Percentiles rank a stretch among this genome's conserved stretches.
Conservation (phyloP, 192 early-diverging fungal genomes). For the Linnemannia elongata region DNA sequence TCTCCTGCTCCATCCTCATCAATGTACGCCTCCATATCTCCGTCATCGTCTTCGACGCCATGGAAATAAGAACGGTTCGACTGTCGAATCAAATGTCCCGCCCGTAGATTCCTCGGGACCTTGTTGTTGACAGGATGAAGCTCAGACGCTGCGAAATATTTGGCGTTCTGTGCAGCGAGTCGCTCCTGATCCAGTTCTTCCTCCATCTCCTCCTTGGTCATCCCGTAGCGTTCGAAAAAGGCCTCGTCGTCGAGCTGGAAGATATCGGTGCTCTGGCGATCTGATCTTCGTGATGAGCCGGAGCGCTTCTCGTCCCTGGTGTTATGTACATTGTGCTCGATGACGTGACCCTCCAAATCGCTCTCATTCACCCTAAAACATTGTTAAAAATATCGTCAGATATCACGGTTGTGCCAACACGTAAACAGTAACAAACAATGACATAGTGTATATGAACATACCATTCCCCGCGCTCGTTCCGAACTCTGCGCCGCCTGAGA, state of each 20-base stretch:
- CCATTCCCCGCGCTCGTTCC: constrained; percentile 75
- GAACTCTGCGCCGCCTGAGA: constrained; percentile 69
- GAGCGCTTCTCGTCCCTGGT: constrained; percentile 10
- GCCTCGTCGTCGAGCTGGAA: constrained; percentile 18
- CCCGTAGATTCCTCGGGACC: constrained; percentile 48
- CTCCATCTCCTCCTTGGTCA: constrained; percentile 54
- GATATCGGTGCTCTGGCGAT: constrained; percentile 21
- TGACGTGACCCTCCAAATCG: constrained; percentile 69
- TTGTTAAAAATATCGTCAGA: neutral
- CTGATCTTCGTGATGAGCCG: neutral
- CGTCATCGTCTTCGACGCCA: constrained; percentile 9
- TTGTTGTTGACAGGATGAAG: constrained; percentile 35
- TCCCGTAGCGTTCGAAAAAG: constrained; percentile 41
- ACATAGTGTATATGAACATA: constrained; percentile 11
- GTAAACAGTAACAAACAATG: no score
- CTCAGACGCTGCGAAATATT: constrained; percentile 66
- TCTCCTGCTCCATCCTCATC: constrained; percentile 20
- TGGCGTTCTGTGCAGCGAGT: constrained; percentile 67
- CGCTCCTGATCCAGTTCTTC: constrained; percentile 61
- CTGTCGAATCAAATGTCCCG: constrained; percentile 36
- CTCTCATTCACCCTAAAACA: constrained; percentile 65
- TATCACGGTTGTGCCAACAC: no score
- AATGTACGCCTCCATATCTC: constrained; percentile 12
- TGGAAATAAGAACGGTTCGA: constrained; percentile 6
- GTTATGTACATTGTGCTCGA: constrained; percentile 64